Evolutionary conservation across 805 yeast species (phyloP).

Genomic region (Starmerella cellae): DNA sequence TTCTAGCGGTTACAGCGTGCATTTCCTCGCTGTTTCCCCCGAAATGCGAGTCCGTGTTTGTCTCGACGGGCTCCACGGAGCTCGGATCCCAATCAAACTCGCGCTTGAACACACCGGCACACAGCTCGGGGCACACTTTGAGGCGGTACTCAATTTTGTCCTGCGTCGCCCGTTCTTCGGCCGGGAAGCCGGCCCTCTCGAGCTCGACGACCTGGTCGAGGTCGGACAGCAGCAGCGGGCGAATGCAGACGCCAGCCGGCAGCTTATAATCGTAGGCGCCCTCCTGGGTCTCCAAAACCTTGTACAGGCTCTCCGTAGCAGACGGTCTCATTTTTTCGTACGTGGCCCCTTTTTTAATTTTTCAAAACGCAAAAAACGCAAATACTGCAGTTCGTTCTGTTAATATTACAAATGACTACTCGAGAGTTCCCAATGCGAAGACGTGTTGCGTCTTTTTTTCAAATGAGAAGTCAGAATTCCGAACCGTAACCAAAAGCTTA

Average conservation of each 20-base stretch:
- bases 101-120: constrained; percentile 64
- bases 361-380: too few relatives aligned
- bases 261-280: constrained; percentile 19
- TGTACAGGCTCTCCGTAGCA: constrained; percentile 21
- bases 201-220: constrained; percentile 44
- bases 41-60: neutral
- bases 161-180: constrained; percentile 51
- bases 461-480: too few relatives aligned
- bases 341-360: neutral
- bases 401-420: too few relatives aligned
- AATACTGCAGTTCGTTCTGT: too few relatives aligned
- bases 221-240: constrained; percentile 74
- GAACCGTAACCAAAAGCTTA: too few relatives aligned
- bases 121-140: constrained; percentile 73
- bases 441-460: too few relatives aligned
- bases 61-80: constrained; percentile 18
- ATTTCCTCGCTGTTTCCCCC: constrained; percentile 20
- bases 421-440: too few relatives aligned
- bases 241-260: constrained; percentile 50
- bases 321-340: constrained; percentile 20
- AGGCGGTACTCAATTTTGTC: constrained; percentile 59
- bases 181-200: constrained; percentile 59
- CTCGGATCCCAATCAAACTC: constrained; percentile 24
- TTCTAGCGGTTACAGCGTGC: constrained; percentile 52
- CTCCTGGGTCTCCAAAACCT: constrained; percentile 19